Evolutionary conservation across 306 rosid species (phyloP), one percentile per base, ranked within the genome.

Genomic region (Spatholobus suberectus): DNA sequence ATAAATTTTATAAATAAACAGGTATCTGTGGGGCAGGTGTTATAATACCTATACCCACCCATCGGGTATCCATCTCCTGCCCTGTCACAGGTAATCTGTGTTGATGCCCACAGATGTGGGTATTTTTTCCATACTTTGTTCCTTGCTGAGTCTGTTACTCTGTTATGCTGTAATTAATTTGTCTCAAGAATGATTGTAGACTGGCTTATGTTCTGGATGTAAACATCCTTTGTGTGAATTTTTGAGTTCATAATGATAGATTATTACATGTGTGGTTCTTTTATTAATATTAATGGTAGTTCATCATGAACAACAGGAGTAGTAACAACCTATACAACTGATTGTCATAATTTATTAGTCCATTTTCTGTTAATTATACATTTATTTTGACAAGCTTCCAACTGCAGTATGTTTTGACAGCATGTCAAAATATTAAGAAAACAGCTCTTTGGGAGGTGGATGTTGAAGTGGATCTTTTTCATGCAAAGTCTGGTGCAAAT

Each of bases 361-460:
- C n/a, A n/a, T n/a, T 44, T 73, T n/a, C 21, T 57, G 55, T 57
- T 76, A 8, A 24, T 70, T 66, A 20, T 61, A 35, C 57, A 52
- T n/a, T 84, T 67, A 20, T 57, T 68, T 81, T 86, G 46, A 85
- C 55, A 68, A 65, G 40, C 57, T 77, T 72, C 77, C 83, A n/a
- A 15, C 59, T 86, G 84, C 93, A 96, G 99, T 91, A 92, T 91
- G 98, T 96, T 70, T 86, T 92, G 86, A 54, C 61, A 54, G 92
- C 90, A 75, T 86, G 92, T 24, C 83, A 96, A 77, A 88, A 84
- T 65, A 90, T 96, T 41, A 87, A 90, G 91, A 89, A 91, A 78
- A 89, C 92, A 52, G 97, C 98, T 75, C 97, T 92, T 58, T 96
- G 98, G 99, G 99, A 94, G 85, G 99, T 92, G n/a, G 96, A 90